These are phyloP conservation scores for Diplodia mutila DNA, from an alignment of 2,329 filamentous ascomycete species.

Conservation along the genomic window DNA sequence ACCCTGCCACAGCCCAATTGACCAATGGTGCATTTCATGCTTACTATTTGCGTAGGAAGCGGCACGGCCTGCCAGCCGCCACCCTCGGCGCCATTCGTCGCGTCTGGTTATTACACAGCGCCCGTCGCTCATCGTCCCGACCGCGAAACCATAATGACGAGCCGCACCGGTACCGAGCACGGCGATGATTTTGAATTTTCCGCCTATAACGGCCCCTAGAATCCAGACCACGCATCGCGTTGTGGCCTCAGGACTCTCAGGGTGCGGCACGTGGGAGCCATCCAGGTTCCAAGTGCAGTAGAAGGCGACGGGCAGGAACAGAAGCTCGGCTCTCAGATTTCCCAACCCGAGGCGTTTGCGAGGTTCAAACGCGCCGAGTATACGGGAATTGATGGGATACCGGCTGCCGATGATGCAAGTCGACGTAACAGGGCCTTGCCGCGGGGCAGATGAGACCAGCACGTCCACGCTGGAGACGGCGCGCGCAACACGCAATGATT, in stretches of 20 bases:
- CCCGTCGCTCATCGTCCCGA: not conserved
- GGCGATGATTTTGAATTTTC: not conserved
- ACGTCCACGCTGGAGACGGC: not conserved
- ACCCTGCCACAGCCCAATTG: not conserved
- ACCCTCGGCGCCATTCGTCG: not conserved
- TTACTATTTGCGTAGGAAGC: not conserved
- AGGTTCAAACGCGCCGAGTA: not conserved
- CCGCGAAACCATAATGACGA: not conserved
- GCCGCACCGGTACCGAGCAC: not conserved
- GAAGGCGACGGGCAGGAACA: too few species aligned
- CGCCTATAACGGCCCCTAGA: not conserved
- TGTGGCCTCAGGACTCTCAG: not conserved
- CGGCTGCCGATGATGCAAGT: constrained; percentile 1
- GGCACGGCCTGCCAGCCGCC: constrained; percentile 8
- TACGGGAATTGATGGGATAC: too few species aligned
- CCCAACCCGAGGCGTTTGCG: not conserved
- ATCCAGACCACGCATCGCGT: too few species aligned
- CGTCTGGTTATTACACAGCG: too few species aligned
- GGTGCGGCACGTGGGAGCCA: not conserved
- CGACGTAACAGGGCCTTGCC: not conserved
- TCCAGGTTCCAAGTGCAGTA: not conserved
- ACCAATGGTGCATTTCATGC: too few species aligned
- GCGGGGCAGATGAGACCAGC: constrained; percentile 2
- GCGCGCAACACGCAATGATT: not conserved
- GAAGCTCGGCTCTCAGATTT: not conserved